Evolutionary conservation across 805 yeast species (phyloP).

Genomic region (Starmera amethionina): DNA sequence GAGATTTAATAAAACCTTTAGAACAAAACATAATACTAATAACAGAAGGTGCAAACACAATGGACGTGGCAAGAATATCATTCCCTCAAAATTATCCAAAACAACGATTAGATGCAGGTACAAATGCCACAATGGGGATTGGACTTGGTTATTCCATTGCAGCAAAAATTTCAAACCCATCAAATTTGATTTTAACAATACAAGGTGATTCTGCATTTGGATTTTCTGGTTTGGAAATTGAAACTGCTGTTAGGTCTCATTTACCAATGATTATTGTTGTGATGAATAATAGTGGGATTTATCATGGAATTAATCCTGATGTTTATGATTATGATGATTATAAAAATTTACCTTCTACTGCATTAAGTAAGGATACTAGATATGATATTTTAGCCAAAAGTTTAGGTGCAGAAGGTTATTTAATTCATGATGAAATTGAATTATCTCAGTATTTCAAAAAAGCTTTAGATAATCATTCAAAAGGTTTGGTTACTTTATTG

Average conservation of each 20-base stretch:
- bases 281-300: slow-evolving; percentile 70
- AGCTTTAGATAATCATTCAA: slow-evolving; percentile 23
- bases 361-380: slow-evolving; percentile 42
- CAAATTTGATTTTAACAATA: slow-evolving; percentile 41
- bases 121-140: slow-evolving; percentile 72
- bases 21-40: slow-evolving; percentile 32
- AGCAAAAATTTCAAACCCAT: slow-evolving; percentile 37
- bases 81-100: slow-evolving; percentile 45
- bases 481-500: slow-evolving; percentile 33
- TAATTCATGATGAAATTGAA: slow-evolving; percentile 32
- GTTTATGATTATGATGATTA: slow-evolving; percentile 15
- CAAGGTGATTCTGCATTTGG: slow-evolving; percentile 79
- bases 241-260: slow-evolving; percentile 48
- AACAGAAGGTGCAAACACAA: slow-evolving; percentile 70
- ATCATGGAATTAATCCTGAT: slow-evolving; percentile 44
- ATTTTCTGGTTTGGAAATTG: slow-evolving; percentile 64
- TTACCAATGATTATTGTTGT: slow-evolving; percentile 48
- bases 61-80: slow-evolving; percentile 59
- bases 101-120: slow-evolving; percentile 59
- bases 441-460: slow-evolving; percentile 23
- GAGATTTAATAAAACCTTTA: slow-evolving; percentile 25
- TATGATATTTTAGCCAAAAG: slow-evolving; percentile 48
- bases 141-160: slow-evolving; percentile 66
- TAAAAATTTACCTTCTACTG: slow-evolving; percentile 44
- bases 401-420: slow-evolving; percentile 46